Evolutionary conservation across 106 monocot genomes (phyloP), one percentile per base, ranked within the genome.

Genomic region (Triglochin maritima): DNA sequence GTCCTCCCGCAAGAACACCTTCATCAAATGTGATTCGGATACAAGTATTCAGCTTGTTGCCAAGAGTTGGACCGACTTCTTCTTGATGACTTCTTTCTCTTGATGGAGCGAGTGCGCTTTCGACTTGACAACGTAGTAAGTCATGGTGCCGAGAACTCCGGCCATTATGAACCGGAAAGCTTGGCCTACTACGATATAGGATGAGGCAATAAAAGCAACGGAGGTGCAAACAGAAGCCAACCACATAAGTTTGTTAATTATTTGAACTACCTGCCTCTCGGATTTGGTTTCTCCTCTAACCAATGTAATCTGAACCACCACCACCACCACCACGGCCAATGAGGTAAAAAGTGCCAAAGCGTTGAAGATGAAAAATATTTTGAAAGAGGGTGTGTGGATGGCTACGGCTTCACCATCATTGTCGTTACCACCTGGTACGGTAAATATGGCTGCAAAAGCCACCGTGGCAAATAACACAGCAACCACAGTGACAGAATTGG

Each of bases 181-280:
- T 9, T 59, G 66, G 3, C 93, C 86, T 5, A 93, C 83, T 4
- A 93, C 88, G 41, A 93, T 73, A 44, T 83, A 92, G 3, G 92
- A 82, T 41, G 81, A 78, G n/a, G 86, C 69, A 6, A 86, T 77
- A 50, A 92, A 92, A 2, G 92, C 73, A 11, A 72, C 76, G 0
- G 92, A 88, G 5, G 87, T 85, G 56, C 71, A 88, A 48, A 88
- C 56, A 61, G 87, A 92, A 0, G 87, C 87, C 53, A 88, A 53
- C 92, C 92, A 92, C 92, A 92, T 92, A 51, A 92, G 49, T 71
- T 92, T 92, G 79, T 92, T 92, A 53, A 92, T 88, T 59, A 92
- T 83, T 64, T 83, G 83, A 13, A 92, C 87, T 75, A 92, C 84
- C 49, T 48, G 69, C 61, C 65, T 79, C 74, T 85, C 87, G 5